phyloP scores from a whole-genome alignment of 208 protist genomes.

The Herpetomonas muscarum region DNA sequence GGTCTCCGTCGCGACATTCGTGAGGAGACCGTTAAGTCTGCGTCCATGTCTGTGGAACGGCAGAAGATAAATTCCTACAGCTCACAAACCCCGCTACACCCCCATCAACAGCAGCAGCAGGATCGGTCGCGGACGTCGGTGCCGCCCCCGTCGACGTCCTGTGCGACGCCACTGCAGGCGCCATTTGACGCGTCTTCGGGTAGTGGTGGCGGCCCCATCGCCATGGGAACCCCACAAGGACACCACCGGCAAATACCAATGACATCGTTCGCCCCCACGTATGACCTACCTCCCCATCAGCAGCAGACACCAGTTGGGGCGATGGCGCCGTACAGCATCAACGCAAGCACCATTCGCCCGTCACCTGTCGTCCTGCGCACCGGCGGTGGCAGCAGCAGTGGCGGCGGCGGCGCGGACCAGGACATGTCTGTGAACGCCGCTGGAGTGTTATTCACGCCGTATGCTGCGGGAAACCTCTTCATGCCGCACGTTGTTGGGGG shows the following conservation, averaged over 20 bases:
- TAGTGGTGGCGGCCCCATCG: background rate
- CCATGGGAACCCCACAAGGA: too few species aligned
- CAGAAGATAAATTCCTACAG: slow-evolving; percentile 23
- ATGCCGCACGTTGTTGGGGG: too few species aligned
- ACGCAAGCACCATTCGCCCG: slow-evolving; percentile 10
- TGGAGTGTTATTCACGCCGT: background rate
- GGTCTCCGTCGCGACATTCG: slow-evolving; percentile 11
- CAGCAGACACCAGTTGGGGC: background rate
- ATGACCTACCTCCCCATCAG: too few species aligned
- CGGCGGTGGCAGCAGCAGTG: background rate
- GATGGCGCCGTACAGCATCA: slow-evolving; percentile 2
- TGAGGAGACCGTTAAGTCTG: background rate
- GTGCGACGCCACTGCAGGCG: slow-evolving; percentile 10
- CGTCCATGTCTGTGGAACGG: too few species aligned
- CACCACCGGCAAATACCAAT: too few species aligned
- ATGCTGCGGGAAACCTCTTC: too few species aligned
- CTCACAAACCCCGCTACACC: background rate
- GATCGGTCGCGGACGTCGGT: slow-evolving; percentile 2
- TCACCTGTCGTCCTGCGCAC: background rate
- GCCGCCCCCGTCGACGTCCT: background rate
- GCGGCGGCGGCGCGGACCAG: background rate
- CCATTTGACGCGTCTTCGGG: background rate
- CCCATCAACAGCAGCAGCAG: slow-evolving; percentile 2
- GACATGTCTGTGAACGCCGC: background rate
- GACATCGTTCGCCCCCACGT: too few species aligned